These are phyloP conservation scores for Chlorella vulgaris DNA, from an alignment of 139 green algal species.

Conservation along the genomic window DNA sequence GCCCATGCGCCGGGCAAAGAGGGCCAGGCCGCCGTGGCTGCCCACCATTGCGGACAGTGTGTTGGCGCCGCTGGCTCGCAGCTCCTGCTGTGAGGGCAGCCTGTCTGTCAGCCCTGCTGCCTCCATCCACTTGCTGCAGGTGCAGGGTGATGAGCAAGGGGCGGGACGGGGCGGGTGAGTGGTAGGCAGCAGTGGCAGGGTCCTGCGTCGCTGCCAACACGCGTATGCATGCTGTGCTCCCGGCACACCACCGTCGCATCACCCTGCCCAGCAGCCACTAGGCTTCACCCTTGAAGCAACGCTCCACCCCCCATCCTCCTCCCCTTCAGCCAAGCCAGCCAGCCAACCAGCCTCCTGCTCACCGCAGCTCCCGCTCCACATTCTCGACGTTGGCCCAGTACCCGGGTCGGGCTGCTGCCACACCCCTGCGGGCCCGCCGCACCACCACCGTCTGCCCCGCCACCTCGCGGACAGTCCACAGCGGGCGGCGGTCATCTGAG, in stretches of 20 bases:
- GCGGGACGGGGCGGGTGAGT: background rate
- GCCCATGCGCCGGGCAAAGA: conserved; percentile 33
- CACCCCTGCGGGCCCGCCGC: background rate
- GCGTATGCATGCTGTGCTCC: too few species aligned
- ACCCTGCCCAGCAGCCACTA: too few species aligned
- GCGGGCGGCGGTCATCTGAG: conserved; percentile 4
- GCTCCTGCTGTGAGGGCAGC: conserved; percentile 47
- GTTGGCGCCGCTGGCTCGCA: conserved; percentile 41
- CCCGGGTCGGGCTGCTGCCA: conserved; percentile 17
- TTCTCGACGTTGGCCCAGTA: conserved; percentile 54
- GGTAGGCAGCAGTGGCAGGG: background rate
- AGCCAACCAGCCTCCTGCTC: background rate
- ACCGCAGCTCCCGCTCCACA: conserved; percentile 51
- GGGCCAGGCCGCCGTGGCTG: conserved; percentile 40
- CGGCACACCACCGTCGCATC: too few species aligned
- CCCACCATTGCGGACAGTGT: conserved; percentile 33
- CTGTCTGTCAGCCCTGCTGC: background rate
- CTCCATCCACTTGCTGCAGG: conserved; percentile 45
- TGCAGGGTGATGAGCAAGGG: too few species aligned
- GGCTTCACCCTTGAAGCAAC: too few species aligned
- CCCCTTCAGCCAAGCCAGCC: too few species aligned
- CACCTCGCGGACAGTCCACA: conserved; percentile 33
- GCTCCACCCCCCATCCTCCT: too few species aligned
- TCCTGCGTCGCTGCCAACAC: too few species aligned
- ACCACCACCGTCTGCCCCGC: conserved; percentile 24